A percentile compares a stretch with the other conserved stretches of the same genome.
These are phyloP conservation scores for Mastigamoeba balamuthi DNA, from an alignment of 78 protist genomes.

Conservation along the genomic window DNA sequence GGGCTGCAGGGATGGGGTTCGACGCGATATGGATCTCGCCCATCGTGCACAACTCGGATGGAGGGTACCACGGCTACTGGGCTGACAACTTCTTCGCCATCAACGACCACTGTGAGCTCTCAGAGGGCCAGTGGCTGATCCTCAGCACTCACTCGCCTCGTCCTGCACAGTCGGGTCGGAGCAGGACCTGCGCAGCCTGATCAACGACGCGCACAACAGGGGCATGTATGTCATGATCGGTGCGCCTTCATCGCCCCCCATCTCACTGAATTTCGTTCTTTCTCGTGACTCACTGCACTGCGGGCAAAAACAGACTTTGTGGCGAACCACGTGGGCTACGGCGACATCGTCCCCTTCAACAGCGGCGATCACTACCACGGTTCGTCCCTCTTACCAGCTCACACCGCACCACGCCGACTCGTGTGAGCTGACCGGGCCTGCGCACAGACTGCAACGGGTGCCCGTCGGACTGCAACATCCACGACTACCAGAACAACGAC, in stretches of 20 bases:
- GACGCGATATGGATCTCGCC: slow-evolving; percentile 68
- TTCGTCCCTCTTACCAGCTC: too few relatives aligned
- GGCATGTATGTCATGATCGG: too few relatives aligned
- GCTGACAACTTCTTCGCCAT: slow-evolving; percentile 29
- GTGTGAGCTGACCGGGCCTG: slow-evolving; percentile 28
- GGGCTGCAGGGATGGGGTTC: slow-evolving; percentile 80
- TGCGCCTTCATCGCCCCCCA: slow-evolving; percentile 32
- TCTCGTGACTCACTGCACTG: too few relatives aligned
- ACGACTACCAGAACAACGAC: slow-evolving; percentile 27
- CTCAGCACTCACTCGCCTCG: too few relatives aligned
- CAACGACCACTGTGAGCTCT: slow-evolving; percentile 59
- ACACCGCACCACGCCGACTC: too few relatives aligned
- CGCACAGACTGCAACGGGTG: not conserved
- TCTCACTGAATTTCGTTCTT: slow-evolving; percentile 23
- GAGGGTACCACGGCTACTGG: slow-evolving; percentile 79
- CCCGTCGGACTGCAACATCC: slow-evolving; percentile 33
- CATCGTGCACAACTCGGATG: slow-evolving; percentile 6
- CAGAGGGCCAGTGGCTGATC: too few relatives aligned
- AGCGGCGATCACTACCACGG: slow-evolving; percentile 41
- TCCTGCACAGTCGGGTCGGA: too few relatives aligned
- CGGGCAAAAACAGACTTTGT: too few relatives aligned
- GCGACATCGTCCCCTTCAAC: slow-evolving; percentile 46
- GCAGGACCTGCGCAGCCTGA: too few relatives aligned
- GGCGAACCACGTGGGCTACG: slow-evolving; percentile 44
- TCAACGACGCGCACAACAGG: too few relatives aligned